phyloP scores from a whole-genome alignment of 176 grass and related monocot species.

The Coix lacrymajobi region DNA sequence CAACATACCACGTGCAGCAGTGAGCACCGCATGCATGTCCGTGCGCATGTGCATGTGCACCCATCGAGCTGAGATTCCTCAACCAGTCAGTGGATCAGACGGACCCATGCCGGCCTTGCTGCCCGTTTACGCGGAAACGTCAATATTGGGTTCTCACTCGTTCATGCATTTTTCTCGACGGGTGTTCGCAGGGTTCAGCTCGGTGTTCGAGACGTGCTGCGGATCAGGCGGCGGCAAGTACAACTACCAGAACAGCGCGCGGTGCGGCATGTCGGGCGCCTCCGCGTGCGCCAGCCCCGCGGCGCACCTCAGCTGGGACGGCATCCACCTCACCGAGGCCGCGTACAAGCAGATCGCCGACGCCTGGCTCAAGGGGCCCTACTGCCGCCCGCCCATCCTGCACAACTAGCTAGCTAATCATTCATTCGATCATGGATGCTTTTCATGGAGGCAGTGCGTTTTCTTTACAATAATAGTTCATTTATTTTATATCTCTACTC shows the following conservation, averaged over 20 bases:
- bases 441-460: not conserved
- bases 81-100: not conserved
- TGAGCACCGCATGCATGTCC: not conserved
- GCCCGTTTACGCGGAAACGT: conserved; percentile 1
- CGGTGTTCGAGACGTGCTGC: conserved; percentile 52
- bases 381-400: conserved; percentile 44
- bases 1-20: not conserved
- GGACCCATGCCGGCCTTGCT: not conserved
- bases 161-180: not conserved
- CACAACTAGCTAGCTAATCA: too few relatives aligned
- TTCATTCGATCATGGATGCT: not conserved
- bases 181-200: conserved; percentile 36
- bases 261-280: conserved; percentile 45
- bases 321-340: conserved; percentile 72
- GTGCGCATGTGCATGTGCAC: not conserved
- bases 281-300: conserved; percentile 45
- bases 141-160: not conserved
- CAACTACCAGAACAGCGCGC: conserved; percentile 53
- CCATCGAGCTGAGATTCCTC: not conserved
- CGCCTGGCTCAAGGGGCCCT: conserved; percentile 52
- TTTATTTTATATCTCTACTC: not conserved
- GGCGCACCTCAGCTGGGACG: conserved; percentile 63
- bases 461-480: not conserved
- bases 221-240: conserved; percentile 45
- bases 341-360: conserved; percentile 50